A percentile compares a stretch with the other conserved stretches of the same genome.
These are phyloP conservation scores for Lipomyces starkeyi DNA, from an alignment of 805 yeast species.

Conservation along the genomic window DNA sequence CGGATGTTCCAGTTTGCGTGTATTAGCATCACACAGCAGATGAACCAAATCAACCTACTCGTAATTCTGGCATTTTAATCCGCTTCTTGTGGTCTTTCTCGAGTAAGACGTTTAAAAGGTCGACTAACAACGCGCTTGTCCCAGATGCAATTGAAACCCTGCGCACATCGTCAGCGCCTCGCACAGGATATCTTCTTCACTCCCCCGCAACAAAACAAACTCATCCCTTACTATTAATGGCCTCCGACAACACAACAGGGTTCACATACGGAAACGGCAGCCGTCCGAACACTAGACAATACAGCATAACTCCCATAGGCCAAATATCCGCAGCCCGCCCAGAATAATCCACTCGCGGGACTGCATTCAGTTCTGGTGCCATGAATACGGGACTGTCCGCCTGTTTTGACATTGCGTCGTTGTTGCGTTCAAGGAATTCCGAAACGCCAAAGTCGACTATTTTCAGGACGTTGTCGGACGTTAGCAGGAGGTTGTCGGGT, in stretches of 20 bases:
- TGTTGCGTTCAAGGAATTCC: conserved; percentile 54
- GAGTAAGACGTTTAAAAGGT: conserved; percentile 63
- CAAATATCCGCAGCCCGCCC: conserved; percentile 87
- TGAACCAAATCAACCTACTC: conserved; percentile 42
- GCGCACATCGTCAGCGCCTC: not conserved
- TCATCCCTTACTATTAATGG: conserved; percentile 57
- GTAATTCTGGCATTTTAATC: conserved; percentile 72
- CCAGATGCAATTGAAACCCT: not conserved
- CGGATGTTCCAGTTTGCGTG: conserved; percentile 56
- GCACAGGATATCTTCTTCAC: no score
- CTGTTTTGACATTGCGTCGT: conserved; percentile 75
- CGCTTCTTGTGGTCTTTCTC: conserved; percentile 70
- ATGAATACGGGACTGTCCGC: conserved; percentile 97
- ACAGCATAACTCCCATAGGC: conserved; percentile 93
- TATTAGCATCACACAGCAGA: not conserved
- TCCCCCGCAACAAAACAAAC: not conserved
- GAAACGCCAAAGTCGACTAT: conserved; percentile 90
- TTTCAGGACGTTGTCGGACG: conserved; percentile 64
- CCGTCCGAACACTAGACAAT: conserved; percentile 80
- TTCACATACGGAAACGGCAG: conserved; percentile 84
- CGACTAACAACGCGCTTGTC: conserved; percentile 52
- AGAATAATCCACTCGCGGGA: conserved; percentile 53
- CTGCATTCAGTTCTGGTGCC: conserved; percentile 65
- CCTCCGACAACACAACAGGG: conserved; percentile 75
- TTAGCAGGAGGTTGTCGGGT: conserved; percentile 81